Evolutionary conservation across 139 green algal genomes (phyloP).

Genomic region (Eudorina sp.): DNA sequence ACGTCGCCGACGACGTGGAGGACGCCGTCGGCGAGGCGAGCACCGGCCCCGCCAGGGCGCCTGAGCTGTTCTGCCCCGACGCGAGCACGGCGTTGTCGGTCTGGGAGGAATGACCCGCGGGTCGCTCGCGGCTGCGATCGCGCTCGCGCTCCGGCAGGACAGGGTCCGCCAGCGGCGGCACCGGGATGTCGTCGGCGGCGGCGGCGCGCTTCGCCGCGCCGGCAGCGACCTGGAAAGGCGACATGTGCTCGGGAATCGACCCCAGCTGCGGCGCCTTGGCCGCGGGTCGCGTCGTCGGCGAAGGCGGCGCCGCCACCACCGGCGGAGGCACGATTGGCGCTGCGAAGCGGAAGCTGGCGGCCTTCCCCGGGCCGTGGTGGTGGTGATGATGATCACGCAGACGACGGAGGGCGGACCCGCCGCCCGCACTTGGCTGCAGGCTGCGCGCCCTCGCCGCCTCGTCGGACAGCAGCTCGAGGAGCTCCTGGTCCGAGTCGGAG

Average conservation of each 20-base stretch:
- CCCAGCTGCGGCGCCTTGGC: no score
- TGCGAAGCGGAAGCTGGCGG: conserved; percentile 31
- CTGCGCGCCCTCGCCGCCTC: background rate
- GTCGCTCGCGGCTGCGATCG: background rate
- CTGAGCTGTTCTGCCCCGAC: no score
- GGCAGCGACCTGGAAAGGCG: no score
- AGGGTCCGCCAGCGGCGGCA: background rate
- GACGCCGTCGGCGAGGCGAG: no score
- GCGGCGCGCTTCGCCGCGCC: no score
- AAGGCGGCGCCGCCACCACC: background rate
- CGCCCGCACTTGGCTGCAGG: background rate
- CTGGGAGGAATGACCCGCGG: background rate
- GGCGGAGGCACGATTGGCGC: conserved; percentile 7
- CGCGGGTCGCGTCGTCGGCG: background rate
- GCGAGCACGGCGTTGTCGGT: background rate
- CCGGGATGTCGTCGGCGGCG: background rate
- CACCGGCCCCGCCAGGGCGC: no score
- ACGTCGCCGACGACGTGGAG: background rate
- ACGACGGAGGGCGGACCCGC: background rate
- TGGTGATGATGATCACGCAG: background rate
- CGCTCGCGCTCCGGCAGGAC: conserved; percentile 10
- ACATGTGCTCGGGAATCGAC: background rate
- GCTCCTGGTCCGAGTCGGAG: conserved; percentile 11
- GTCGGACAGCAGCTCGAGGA: conserved; percentile 10
- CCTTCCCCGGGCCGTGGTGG: background rate